These are phyloP conservation scores for Fusarium sp. DNA, from an alignment of 2,329 filamentous ascomycete genomes.

Conservation along the genomic window DNA sequence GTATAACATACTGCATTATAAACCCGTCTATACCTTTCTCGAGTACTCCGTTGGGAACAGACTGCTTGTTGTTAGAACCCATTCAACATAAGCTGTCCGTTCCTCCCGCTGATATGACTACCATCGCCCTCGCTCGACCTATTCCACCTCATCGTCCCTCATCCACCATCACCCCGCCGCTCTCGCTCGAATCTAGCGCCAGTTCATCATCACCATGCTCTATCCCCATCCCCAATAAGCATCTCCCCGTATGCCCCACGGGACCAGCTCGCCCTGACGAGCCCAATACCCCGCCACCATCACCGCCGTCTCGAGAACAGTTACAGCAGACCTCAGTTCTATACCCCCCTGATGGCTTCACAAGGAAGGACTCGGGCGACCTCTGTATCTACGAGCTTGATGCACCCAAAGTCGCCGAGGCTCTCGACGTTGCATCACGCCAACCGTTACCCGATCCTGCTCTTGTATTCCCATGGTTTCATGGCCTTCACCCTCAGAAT, in stretches of 20 bases:
- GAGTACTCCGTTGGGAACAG: conserved; percentile 15
- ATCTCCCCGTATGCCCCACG: conserved; percentile 88
- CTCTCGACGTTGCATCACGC: conserved; percentile 79
- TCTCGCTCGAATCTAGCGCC: conserved; percentile 54
- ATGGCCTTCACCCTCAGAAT: conserved; percentile 91
- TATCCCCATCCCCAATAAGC: conserved; percentile 82
- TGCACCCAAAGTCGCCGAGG: conserved; percentile 74
- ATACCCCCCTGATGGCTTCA: conserved; percentile 77
- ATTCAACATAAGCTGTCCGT: conserved; percentile 15
- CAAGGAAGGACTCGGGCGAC: conserved; percentile 62
- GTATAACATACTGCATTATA: conserved; percentile 34
- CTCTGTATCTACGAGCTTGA: conserved; percentile 79
- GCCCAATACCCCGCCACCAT: conserved; percentile 73
- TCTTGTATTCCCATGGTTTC: conserved; percentile 95
- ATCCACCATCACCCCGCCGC: conserved; percentile 58
- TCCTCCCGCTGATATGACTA: conserved; percentile 60
- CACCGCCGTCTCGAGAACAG: conserved; percentile 71
- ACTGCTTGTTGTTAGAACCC: conserved; percentile 11
- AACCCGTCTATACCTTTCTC: conserved; percentile 17
- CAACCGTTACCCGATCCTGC: conserved; percentile 87
- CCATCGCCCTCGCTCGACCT: conserved; percentile 65
- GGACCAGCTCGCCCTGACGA: conserved; percentile 71
- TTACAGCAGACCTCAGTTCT: conserved; percentile 76
- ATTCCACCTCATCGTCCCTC: conserved; percentile 60
- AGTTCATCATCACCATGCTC: conserved; percentile 47